Conservation (phyloP, 1,284 basidiomycete species). For the Cryptococcus neoformans region DNA sequence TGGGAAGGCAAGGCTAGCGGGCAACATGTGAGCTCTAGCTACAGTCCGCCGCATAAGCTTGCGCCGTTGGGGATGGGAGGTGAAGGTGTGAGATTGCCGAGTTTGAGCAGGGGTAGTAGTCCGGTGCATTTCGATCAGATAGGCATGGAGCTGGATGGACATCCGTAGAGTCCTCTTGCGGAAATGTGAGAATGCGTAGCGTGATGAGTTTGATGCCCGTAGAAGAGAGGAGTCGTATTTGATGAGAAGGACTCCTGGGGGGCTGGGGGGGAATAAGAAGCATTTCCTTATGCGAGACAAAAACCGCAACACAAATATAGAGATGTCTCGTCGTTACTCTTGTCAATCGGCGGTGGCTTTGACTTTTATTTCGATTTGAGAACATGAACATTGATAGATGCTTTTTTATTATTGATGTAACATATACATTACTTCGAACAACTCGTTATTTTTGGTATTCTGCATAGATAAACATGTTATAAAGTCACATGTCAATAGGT, state of each 20-base stretch:
- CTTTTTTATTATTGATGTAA: background rate
- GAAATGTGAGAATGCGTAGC: background rate
- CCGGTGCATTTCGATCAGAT: slow-evolving; percentile 22
- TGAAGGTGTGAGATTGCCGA: slow-evolving; percentile 24
- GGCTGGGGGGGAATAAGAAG: background rate
- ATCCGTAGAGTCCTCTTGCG: slow-evolving; percentile 12
- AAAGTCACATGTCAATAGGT: too few relatives aligned
- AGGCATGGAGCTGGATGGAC: slow-evolving; percentile 34
- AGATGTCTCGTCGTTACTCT: background rate
- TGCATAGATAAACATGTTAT: too few relatives aligned
- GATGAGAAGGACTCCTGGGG: background rate
- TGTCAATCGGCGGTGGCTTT: background rate
- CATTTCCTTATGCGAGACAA: background rate
- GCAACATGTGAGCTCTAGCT: slow-evolving; percentile 4
- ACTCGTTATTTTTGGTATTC: too few relatives aligned
- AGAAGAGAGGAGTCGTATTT: background rate
- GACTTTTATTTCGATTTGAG: background rate
- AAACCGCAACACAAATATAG: background rate
- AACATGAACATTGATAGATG: slow-evolving; percentile 6
- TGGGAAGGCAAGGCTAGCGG: background rate
- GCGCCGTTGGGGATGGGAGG: slow-evolving; percentile 27
- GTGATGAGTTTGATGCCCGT: background rate
- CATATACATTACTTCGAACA: background rate
- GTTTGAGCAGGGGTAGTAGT: slow-evolving; percentile 32
- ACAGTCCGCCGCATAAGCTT: slow-evolving; percentile 27